Percentiles rank a stretch among this genome's conserved stretches.
phyloP scores from a whole-genome alignment of 2,329 filamentous ascomycete species.

The Cladobotryum mycophilum region DNA sequence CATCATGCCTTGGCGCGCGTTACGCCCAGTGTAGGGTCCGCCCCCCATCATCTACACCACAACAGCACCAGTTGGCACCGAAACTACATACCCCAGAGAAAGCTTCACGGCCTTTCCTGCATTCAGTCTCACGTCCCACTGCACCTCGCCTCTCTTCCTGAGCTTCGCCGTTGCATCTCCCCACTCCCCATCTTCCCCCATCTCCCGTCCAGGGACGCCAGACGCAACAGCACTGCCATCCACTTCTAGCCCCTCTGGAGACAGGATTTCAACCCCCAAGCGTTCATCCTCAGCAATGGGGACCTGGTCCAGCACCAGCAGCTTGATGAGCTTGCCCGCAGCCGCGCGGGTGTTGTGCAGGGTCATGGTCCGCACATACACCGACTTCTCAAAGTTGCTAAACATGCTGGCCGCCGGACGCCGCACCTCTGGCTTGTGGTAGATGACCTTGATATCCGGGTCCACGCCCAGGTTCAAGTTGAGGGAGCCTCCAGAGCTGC shows the following conservation, averaged over 20 bases:
- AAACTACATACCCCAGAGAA: constrained; percentile 55
- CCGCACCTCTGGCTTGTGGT: constrained; percentile 50
- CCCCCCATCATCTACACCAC: constrained; percentile 16
- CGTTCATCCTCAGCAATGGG: constrained; percentile 57
- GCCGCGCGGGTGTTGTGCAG: constrained; percentile 44
- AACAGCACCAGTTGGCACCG: constrained; percentile 44
- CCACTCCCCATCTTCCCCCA: constrained; percentile 36
- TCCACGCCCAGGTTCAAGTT: constrained; percentile 53
- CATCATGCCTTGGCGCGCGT: too few relatives aligned
- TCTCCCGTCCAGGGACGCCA: constrained; percentile 26
- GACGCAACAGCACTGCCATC: constrained; percentile 32
- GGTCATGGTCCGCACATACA: constrained; percentile 43
- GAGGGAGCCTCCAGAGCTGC: constrained; percentile 48
- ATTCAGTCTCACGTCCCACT: constrained; percentile 53
- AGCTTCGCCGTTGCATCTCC: constrained; percentile 48
- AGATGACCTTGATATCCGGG: constrained; percentile 48
- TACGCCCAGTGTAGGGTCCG: too few relatives aligned
- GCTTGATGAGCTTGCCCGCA: constrained; percentile 32
- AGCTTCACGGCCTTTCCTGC: constrained; percentile 52
- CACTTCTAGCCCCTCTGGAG: constrained; percentile 41
- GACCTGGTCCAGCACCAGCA: constrained; percentile 54
- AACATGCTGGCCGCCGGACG: constrained; percentile 47
- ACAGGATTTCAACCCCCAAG: constrained; percentile 44
- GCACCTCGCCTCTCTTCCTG: constrained; percentile 51
- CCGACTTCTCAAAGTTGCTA: constrained; percentile 44